Conservation (phyloP, 441 rosid species). For the Flueggea neowawraea region DNA sequence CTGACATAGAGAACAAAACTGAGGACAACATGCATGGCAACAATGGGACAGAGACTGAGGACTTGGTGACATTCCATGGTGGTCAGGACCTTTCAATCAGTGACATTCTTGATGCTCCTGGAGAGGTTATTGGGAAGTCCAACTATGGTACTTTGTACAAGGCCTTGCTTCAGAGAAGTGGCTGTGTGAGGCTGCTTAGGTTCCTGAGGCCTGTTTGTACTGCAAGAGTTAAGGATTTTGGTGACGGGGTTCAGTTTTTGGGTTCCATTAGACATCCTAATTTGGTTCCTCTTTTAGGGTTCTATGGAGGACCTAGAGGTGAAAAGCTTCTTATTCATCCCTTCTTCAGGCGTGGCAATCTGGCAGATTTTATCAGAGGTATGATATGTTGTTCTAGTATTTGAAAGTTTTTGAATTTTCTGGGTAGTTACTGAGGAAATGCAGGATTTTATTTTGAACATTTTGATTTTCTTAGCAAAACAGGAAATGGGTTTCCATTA, state of each 20-base stretch:
- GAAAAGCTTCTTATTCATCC: conserved; percentile 94
- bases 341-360: conserved; percentile 57
- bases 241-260: conserved; percentile 42
- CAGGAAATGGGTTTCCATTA: too few species aligned
- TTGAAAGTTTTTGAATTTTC: too few species aligned
- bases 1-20: conserved; percentile 39
- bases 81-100: conserved; percentile 64
- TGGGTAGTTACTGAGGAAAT: too few species aligned
- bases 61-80: conserved; percentile 54
- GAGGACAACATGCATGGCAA: conserved; percentile 17
- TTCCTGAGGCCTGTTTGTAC: conserved; percentile 79
- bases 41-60: conserved; percentile 36
- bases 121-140: conserved; percentile 93
- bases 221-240: conserved; percentile 45
- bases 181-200: conserved; percentile 57
- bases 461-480: too few species aligned
- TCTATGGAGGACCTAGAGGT: conserved; percentile 77
- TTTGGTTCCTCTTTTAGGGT: conserved; percentile 86
- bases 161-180: conserved; percentile 65
- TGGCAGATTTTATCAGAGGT: conserved; percentile 74
- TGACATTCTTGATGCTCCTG: conserved; percentile 94
- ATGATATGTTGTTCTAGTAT: conserved; percentile 10
- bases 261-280: conserved; percentile 69
- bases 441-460: too few species aligned
- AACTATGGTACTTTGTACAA: conserved; percentile 81